phyloP scores from a whole-genome alignment of 1,284 basidiomycete genomes.

The Heterobasidion occidentale region DNA sequence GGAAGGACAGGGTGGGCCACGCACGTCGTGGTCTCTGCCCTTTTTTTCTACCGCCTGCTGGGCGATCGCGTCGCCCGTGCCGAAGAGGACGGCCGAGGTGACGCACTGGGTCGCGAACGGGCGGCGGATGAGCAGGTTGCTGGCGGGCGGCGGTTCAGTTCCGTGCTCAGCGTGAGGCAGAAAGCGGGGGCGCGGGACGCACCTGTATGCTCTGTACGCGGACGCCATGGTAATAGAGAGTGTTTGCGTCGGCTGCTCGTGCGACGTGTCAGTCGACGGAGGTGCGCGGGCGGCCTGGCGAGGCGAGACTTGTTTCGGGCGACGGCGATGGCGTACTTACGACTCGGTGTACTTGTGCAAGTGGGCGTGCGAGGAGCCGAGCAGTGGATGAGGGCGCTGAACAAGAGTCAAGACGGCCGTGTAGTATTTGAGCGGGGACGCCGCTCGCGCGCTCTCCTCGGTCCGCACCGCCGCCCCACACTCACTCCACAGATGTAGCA shows the following conservation, averaged over 20 bases:
- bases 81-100: conserved; percentile 65
- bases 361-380: no score
- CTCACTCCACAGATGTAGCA: no score
- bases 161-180: not conserved
- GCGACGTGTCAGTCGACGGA: no score
- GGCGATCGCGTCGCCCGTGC: conserved; percentile 75
- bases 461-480: no score
- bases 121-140: conserved; percentile 52
- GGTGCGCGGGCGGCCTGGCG: not conserved
- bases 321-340: no score
- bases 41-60: conserved; percentile 73
- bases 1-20: conserved; percentile 15
- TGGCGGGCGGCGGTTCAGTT: conserved; percentile 18
- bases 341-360: no score
- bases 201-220: conserved; percentile 2
- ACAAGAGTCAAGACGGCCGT: no score
- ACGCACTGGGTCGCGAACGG: conserved; percentile 58
- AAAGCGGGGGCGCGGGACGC: not conserved
- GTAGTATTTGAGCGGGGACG: no score
- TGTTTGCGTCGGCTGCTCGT: not conserved
- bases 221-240: not conserved
- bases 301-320: no score
- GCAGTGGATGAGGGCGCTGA: no score
- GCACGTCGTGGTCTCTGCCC: conserved; percentile 63
- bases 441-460: no score